Conservation (phyloP, 108 stramenopile genomes). For the Discostella stelligeroides region DNA sequence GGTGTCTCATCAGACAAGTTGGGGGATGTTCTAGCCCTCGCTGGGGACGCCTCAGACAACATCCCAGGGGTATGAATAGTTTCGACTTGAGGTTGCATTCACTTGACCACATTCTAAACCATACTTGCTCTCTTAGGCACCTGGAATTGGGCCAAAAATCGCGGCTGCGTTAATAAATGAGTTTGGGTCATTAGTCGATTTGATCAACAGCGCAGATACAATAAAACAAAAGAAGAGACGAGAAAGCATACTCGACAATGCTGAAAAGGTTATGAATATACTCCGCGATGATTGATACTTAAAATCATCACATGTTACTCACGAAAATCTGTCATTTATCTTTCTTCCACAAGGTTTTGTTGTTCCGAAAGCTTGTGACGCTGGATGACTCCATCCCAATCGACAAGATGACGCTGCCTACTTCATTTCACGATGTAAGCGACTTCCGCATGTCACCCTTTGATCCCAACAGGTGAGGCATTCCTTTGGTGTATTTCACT, state of each 20-base stretch:
- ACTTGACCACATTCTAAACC: background rate
- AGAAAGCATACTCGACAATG: constrained; percentile 58
- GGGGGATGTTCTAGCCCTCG: constrained; percentile 85
- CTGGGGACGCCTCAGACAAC: constrained; percentile 88
- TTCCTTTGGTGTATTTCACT: background rate
- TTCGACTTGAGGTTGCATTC: background rate
- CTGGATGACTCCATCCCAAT: constrained; percentile 31
- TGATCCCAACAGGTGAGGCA: constrained; percentile 39
- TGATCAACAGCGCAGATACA: constrained; percentile 57
- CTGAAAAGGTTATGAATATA: constrained; percentile 53
- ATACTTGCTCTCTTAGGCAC: constrained; percentile 17
- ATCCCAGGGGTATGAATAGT: constrained; percentile 69
- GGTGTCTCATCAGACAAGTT: constrained; percentile 68
- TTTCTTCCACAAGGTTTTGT: constrained; percentile 19
- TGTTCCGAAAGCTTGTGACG: constrained; percentile 36
- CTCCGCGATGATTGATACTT: constrained; percentile 48
- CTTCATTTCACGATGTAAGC: constrained; percentile 39
- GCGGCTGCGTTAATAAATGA: constrained; percentile 75
- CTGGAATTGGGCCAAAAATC: constrained; percentile 90
- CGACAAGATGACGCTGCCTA: constrained; percentile 21
- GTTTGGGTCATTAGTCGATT: constrained; percentile 62
- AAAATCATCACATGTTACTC: constrained; percentile 27
- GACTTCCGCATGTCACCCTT: constrained; percentile 41
- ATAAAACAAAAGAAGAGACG: constrained; percentile 71
- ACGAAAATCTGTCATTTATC: constrained; percentile 32